These are phyloP conservation scores for Seiridium cupressi DNA, from an alignment of 2,329 filamentous ascomycete genomes.

Conservation along the genomic window DNA sequence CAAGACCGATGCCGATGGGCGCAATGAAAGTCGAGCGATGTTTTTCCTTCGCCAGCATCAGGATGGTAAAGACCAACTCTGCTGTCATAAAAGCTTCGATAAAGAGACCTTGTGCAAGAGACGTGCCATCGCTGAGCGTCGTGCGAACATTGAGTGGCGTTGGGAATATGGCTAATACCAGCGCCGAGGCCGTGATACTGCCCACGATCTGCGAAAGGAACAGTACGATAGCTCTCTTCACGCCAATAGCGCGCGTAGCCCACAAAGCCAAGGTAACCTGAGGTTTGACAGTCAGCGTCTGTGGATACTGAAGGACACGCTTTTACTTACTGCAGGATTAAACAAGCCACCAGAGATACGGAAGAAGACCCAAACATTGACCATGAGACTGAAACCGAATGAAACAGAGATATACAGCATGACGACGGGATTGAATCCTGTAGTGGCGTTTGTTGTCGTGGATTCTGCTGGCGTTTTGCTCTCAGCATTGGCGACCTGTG, in stretches of 20 bases:
- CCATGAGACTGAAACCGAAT: slow-evolving; percentile 32
- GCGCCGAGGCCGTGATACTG: slow-evolving; percentile 25
- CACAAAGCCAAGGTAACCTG: slow-evolving; percentile 16
- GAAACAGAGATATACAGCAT: slow-evolving; percentile 30
- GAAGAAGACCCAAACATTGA: slow-evolving; percentile 39
- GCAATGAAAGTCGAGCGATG: slow-evolving; percentile 62
- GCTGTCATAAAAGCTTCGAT: slow-evolving; percentile 55
- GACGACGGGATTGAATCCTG: slow-evolving; percentile 13
- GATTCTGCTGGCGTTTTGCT: slow-evolving; percentile 9
- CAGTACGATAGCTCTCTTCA: slow-evolving; percentile 10
- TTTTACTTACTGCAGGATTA: slow-evolving; percentile 18
- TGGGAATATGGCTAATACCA: slow-evolving; percentile 41
- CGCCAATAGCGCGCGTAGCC: slow-evolving; percentile 10
- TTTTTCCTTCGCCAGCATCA: slow-evolving; percentile 62
- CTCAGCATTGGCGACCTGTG: slow-evolving; percentile 36
- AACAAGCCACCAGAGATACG: slow-evolving; percentile 28
- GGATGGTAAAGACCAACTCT: slow-evolving; percentile 51
- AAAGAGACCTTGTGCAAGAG: slow-evolving; percentile 49
- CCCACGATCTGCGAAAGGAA: slow-evolving; percentile 15
- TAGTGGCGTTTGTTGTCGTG: slow-evolving; percentile 14
- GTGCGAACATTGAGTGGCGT: slow-evolving; percentile 45
- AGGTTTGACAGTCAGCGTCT: background rate
- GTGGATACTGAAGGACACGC: background rate
- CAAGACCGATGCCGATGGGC: slow-evolving; percentile 60
- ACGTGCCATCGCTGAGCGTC: slow-evolving; percentile 40